Evolutionary conservation across 2,329 filamentous ascomycete species (phyloP), one percentile per base, ranked within the genome.

Genomic region (Verticillium longisporum): DNA sequence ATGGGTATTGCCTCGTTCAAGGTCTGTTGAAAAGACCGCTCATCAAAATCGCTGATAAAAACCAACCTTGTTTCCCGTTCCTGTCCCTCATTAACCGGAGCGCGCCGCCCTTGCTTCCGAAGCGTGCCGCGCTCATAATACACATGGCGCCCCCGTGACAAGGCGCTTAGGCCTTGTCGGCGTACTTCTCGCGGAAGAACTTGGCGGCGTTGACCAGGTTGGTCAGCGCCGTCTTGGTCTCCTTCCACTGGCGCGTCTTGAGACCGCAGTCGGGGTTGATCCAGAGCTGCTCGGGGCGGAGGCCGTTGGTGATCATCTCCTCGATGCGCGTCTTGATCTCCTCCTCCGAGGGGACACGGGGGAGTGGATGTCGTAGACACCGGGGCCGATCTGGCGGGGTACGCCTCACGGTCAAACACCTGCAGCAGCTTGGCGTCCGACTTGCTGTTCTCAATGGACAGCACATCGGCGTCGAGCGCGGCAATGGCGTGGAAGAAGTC

Each of bases 401-500:
- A 98, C 64, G 89, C 91, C 81, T 95, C 91, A 78, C 98, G 94
- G 70, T 97, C 91, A 76, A 99, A 99, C 78, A 99, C 95, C 82
- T 94, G 90, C 76, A 99, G 90, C 70, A 99, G 89, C 90, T 99
- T 99, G 75, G 95, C 95, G 74, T 99, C 95, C 71, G 91, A 96
- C 90, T 99, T 99, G 90, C 91, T 96, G 91, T 99, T 99, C 89
- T 99, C 95, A 71, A 99, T 99, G 75, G 91, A 96, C 73, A 99
- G 88, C 66, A 99, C 95, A 80, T 99, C 95, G 66, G 95, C 94
- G 76, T 99, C 95, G 67, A 99, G 89, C 64, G 95, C 94, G 67
- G 95, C 92, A 71, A 99, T 99, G 81, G 95, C 95, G 82, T 98
- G 92, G 92, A 99, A 99, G 87, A 99, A 99, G 85, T 99, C 95